A percentile compares a stretch with the other conserved stretches of the same genome.
phyloP scores from a whole-genome alignment of 2,329 filamentous ascomycete genomes.

The Fusarium lyarnte region DNA sequence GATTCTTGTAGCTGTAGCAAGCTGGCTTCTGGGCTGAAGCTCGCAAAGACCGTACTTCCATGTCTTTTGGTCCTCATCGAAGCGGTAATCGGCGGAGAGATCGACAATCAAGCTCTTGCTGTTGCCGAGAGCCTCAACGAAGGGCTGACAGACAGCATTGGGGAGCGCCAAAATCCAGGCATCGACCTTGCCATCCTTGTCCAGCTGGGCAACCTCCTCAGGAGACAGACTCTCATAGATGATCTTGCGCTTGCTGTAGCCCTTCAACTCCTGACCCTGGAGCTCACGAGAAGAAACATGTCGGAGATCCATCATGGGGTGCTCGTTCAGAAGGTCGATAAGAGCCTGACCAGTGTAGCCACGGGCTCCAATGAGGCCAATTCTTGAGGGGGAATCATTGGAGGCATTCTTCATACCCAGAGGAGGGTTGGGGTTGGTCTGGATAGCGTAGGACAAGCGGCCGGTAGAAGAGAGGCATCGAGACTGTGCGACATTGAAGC shows the following conservation, averaged over 20 bases:
- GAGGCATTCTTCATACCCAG: constrained; percentile 89
- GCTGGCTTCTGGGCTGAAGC: constrained; percentile 74
- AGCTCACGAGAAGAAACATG: constrained; percentile 96
- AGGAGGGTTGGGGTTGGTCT: constrained; percentile 81
- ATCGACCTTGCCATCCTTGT: constrained; percentile 77
- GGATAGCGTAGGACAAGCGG: constrained; percentile 49
- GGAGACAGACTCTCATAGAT: constrained; percentile 90
- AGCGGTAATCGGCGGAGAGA: constrained; percentile 95
- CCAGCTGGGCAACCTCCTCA: constrained; percentile 77
- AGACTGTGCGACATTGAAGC: background rate
- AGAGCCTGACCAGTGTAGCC: constrained; percentile 95
- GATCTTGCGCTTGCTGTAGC: constrained; percentile 91
- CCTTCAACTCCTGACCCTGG: constrained; percentile 84
- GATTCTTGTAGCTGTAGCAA: constrained; percentile 83
- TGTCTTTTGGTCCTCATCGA: constrained; percentile 61
- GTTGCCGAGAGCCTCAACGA: constrained; percentile 81
- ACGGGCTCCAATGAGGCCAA: constrained; percentile 89
- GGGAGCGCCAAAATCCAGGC: constrained; percentile 98
- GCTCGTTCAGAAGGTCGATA: constrained; percentile 85
- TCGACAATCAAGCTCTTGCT: constrained; percentile 88
- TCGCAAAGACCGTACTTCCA: constrained; percentile 91
- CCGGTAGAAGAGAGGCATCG: constrained; percentile 6
- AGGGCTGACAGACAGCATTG: constrained; percentile 94
- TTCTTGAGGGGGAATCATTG: constrained; percentile 79
- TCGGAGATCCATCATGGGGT: constrained; percentile 88